A percentile compares a stretch with the other conserved stretches of the same genome.
These are phyloP conservation scores for Pichia cactophila DNA, from an alignment of 1,139 yeast genomes.

Conservation along the genomic window DNA sequence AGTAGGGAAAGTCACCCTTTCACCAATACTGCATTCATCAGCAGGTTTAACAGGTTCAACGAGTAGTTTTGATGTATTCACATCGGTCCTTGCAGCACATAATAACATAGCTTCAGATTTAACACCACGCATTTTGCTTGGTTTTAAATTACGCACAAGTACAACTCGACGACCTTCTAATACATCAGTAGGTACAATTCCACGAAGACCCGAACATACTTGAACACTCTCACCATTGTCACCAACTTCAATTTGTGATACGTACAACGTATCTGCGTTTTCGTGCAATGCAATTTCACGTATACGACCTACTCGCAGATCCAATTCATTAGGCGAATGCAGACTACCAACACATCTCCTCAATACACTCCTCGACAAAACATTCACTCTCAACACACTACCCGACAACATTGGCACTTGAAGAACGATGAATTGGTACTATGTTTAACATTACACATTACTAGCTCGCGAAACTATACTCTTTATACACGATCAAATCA, in stretches of 20 bases:
- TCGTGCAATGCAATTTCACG: conserved; percentile 38
- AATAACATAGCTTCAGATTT: conserved; percentile 52
- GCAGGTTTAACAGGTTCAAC: conserved; percentile 31
- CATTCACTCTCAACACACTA: not conserved
- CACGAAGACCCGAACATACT: conserved; percentile 55
- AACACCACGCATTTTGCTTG: conserved; percentile 59
- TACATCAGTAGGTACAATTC: conserved; percentile 39
- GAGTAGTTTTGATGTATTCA: too few species aligned
- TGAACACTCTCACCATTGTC: conserved; percentile 27
- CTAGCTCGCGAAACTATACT: not conserved
- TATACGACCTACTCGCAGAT: conserved; percentile 40
- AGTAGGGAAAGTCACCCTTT: conserved; percentile 27
- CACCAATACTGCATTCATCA: conserved; percentile 26
- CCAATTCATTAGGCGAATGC: conserved; percentile 9
- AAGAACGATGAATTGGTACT: not conserved
- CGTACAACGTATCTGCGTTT: conserved; percentile 47
- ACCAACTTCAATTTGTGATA: conserved; percentile 37
- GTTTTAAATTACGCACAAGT: conserved; percentile 53
- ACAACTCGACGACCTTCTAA: conserved; percentile 45
- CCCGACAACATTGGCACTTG: not conserved
- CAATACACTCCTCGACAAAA: not conserved
- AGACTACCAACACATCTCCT: not conserved
- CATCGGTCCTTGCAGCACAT: conserved; percentile 27
- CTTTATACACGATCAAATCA: not conserved
- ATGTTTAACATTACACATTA: too few species aligned